Base-by-base conservation (phyloP, 2,329 filamentous ascomycete genomes). In the Pyrenochaeta sp. region DNA sequence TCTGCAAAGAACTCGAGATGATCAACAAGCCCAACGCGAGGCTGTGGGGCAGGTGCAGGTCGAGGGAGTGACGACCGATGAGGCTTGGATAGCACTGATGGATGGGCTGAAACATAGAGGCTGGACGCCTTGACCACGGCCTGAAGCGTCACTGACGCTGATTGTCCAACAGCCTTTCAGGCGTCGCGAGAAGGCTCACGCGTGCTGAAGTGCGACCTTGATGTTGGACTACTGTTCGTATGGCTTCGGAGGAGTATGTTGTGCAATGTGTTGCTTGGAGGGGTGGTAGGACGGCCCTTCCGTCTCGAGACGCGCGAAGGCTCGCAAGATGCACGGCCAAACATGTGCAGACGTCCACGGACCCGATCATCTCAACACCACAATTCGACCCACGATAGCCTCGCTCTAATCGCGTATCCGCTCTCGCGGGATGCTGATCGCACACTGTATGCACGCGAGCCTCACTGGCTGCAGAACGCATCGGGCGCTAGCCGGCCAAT, bases 41-140 rank as follows among this genome's bases (percentile, higher is more conserved):
- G 22, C 42, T 44, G 42, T 44, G 24, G 24, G 24, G 42, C 24
- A 13, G 37, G 37, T 25, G 28, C 32, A 43, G 46, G 25, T 46
- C 34, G 50, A 54, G 22, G 27, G 37, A 50, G 37, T 37, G 45
- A 36, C 28, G 39, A 49, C 28, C 37, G 25, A 22, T 39, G 49
- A 45, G 44, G 54, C 49, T 39, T 53, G 53, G 45, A 30, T 42
- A 19, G 19, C 19, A 19, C 19, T 19, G 19, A 19, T 19, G 45
- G 48, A 3, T 50, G 19, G 24, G 6, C 36, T 32, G 15, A 22
- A 46, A 49, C 39, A 34, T 37, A 2, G 40, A 50, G 19, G 56
- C 43, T 60, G 62, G 56, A 58, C 50, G 61, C 61, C 61, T 64
- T 58, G 45, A 52, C 54, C 52, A 59, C 52, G 51, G 43, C 40